Conservation (phyloP, 768 basidiomycete genomes). For the Agaricus subrufescens region DNA sequence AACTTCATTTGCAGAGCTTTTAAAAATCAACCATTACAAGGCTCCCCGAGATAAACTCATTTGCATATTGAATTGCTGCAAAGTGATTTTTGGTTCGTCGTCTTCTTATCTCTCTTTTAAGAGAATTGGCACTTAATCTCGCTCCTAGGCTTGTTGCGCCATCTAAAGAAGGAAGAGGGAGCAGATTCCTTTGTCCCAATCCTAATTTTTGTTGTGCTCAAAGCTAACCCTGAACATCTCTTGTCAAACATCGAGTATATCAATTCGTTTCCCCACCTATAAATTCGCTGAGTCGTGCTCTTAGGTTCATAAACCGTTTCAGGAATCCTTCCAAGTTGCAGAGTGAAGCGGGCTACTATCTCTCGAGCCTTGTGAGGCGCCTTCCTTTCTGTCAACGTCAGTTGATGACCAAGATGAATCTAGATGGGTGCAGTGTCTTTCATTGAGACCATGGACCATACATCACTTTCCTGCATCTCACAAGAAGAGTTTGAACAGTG, state of each 20-base stretch:
- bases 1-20: constrained; percentile 52
- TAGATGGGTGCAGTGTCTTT: constrained; percentile 97
- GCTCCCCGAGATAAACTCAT: constrained; percentile 98
- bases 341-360: constrained; percentile 95
- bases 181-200: constrained; percentile 96
- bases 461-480: constrained; percentile 88
- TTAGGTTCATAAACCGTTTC: constrained; percentile 93
- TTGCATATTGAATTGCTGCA: constrained; percentile 96
- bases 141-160: constrained; percentile 78
- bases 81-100: constrained; percentile 85
- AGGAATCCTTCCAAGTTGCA: constrained; percentile 85
- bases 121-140: background rate
- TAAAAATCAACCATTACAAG: constrained; percentile 98
- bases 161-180: constrained; percentile 77
- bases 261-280: background rate
- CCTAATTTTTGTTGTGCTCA: constrained; percentile 89
- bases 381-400: background rate
- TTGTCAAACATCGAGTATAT: constrained; percentile 93
- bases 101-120: constrained; percentile 4
- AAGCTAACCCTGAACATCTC: constrained; percentile 90
- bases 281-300: background rate
- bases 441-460: constrained; percentile 97
- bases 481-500: constrained; percentile 90
- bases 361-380: constrained; percentile 80
- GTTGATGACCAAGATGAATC: background rate